Conservation (phyloP, 768 basidiomycete genomes). For the Rubroboletus pulcherrimus region DNA sequence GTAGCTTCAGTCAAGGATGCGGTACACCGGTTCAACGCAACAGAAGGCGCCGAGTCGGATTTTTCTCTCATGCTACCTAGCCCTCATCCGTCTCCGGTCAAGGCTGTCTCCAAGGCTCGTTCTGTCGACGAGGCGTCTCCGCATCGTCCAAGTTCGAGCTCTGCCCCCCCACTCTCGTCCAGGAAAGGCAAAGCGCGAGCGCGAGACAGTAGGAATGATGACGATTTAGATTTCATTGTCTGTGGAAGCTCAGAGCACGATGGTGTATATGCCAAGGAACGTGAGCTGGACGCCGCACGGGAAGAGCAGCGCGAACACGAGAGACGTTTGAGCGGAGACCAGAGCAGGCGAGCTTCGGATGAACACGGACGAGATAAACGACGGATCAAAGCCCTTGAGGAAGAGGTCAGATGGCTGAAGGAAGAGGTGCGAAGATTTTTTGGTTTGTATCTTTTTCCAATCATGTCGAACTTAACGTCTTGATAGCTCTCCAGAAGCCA, state of each 20-base stretch:
- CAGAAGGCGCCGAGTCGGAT: constrained; percentile 43
- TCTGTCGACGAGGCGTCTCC: constrained; percentile 16
- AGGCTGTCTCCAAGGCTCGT: constrained; percentile 24
- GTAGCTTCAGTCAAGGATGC: constrained; percentile 47
- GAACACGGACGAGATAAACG: constrained; percentile 59
- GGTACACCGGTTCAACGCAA: constrained; percentile 43
- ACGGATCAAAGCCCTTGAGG: constrained; percentile 59
- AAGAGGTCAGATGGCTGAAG: constrained; percentile 57
- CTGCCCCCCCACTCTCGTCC: constrained; percentile 2
- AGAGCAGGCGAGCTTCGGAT: constrained; percentile 23
- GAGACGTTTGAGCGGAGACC: constrained; percentile 37
- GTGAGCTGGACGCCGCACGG: constrained; percentile 54
- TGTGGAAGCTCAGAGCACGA: constrained; percentile 44
- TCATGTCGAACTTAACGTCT: background rate
- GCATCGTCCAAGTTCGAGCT: background rate
- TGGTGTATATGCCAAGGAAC: constrained; percentile 56
- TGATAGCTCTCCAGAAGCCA: constrained; percentile 45
- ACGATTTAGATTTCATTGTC: constrained; percentile 27
- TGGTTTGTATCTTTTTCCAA: background rate
- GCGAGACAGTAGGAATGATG: constrained; percentile 24
- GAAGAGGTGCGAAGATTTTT: constrained; percentile 43
- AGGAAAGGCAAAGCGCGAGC: constrained; percentile 49
- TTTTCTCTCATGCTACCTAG: constrained; percentile 52
- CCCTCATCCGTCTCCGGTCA: constrained; percentile 35
- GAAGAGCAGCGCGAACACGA: constrained; percentile 49